These are phyloP conservation scores for Dryadomyces quercus-mongolicae DNA, from an alignment of 2,329 filamentous ascomycete species.

Conservation along the genomic window DNA sequence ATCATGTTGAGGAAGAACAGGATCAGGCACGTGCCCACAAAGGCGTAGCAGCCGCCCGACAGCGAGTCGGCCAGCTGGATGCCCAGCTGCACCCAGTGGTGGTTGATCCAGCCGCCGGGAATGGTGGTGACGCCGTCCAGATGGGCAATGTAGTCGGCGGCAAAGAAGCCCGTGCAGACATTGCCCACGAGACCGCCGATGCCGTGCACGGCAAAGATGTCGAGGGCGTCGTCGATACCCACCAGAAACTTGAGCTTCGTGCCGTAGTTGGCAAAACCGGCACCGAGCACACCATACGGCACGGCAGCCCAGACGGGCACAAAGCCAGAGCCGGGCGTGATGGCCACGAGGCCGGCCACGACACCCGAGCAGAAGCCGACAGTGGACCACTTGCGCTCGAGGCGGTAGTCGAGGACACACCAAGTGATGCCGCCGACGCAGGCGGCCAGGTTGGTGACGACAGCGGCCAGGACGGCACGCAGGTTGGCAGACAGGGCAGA, in stretches of 20 bases:
- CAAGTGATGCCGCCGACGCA: slow-evolving; percentile 78
- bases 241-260: slow-evolving; percentile 84
- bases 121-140: slow-evolving; percentile 61
- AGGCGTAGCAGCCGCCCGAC: slow-evolving; percentile 65
- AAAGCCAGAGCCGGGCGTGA: slow-evolving; percentile 76
- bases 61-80: slow-evolving; percentile 78
- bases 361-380: slow-evolving; percentile 90
- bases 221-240: slow-evolving; percentile 70
- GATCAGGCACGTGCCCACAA: slow-evolving; percentile 64
- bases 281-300: slow-evolving; percentile 65
- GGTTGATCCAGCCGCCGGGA: slow-evolving; percentile 69
- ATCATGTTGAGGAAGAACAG: slow-evolving; percentile 70
- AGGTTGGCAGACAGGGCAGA: slow-evolving; percentile 72
- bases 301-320: slow-evolving; percentile 79
- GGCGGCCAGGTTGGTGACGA: slow-evolving; percentile 77
- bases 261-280: slow-evolving; percentile 72
- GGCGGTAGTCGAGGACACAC: slow-evolving; percentile 78
- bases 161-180: slow-evolving; percentile 69
- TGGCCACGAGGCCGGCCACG: slow-evolving; percentile 74
- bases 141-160: slow-evolving; percentile 71
- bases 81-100: slow-evolving; percentile 70
- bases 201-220: slow-evolving; percentile 78
- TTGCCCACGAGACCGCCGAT: slow-evolving; percentile 72
- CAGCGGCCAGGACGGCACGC: slow-evolving; percentile 73
- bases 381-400: slow-evolving; percentile 85